Conservation (phyloP, 2,329 filamentous ascomycete species). For the Nothophoma quercina region DNA sequence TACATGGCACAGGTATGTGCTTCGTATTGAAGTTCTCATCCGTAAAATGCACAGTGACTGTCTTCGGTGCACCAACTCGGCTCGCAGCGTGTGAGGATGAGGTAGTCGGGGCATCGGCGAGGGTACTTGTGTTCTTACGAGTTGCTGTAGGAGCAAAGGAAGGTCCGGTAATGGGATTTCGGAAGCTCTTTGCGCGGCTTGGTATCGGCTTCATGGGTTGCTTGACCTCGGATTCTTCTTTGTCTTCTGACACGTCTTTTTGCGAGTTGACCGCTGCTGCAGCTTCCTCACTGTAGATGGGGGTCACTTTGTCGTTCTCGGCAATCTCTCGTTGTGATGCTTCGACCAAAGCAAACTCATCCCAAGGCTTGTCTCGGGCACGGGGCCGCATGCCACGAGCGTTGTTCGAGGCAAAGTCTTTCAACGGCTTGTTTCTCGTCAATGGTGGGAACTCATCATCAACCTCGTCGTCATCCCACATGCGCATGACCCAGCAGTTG, state of each 20-base stretch:
- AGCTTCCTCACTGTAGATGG: slow-evolving; percentile 68
- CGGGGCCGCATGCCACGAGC: slow-evolving; percentile 71
- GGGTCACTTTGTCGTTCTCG: slow-evolving; percentile 73
- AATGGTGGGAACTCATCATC: slow-evolving; percentile 86
- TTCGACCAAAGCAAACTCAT: slow-evolving; percentile 81
- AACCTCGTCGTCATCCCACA: slow-evolving; percentile 85
- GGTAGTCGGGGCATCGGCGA: slow-evolving; percentile 54
- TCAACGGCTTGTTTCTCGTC: slow-evolving; percentile 75
- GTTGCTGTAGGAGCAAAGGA: slow-evolving; percentile 56
- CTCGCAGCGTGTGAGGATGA: slow-evolving; percentile 56
- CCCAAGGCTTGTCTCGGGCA: slow-evolving; percentile 77
- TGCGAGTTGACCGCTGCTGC: slow-evolving; percentile 38
- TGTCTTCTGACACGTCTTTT: slow-evolving; percentile 35
- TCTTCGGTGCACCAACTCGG: slow-evolving; percentile 73
- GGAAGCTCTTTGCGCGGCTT: slow-evolving; percentile 52
- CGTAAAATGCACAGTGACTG: slow-evolving; percentile 75
- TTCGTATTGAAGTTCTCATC: slow-evolving; percentile 74
- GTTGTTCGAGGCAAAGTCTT: slow-evolving; percentile 79
- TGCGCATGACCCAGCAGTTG: slow-evolving; percentile 82
- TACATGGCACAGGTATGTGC: slow-evolving; percentile 76
- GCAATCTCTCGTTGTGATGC: slow-evolving; percentile 72
- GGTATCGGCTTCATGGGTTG: slow-evolving; percentile 34
- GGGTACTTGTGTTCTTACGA: slow-evolving; percentile 55
- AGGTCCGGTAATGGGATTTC: slow-evolving; percentile 60
- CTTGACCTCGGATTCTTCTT: slow-evolving; percentile 25